Percentiles rank a stretch among this genome's conserved stretches.
phyloP scores from a whole-genome alignment of 1,139 yeast genomes.

The Starmera stellimalicola region DNA sequence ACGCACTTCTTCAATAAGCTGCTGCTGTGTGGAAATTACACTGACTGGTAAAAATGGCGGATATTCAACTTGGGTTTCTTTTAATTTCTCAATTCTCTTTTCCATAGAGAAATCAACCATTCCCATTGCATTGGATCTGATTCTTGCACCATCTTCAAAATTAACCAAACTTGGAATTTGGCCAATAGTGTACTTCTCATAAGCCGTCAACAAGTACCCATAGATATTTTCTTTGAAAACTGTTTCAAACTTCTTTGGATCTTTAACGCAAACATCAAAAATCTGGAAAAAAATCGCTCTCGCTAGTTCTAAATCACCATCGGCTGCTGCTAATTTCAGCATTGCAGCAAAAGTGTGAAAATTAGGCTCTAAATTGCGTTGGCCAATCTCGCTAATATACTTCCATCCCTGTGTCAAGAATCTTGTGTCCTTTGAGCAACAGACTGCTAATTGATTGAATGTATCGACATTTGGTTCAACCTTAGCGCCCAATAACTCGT shows the following conservation, averaged over 20 bases:
- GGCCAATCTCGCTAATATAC: slow-evolving; percentile 58
- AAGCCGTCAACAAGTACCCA: slow-evolving; percentile 47
- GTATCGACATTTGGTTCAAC: slow-evolving; percentile 39
- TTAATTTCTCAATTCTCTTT: slow-evolving; percentile 17
- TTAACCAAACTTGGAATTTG: slow-evolving; percentile 31
- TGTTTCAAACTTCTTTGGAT: slow-evolving; percentile 19
- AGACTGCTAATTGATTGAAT: slow-evolving; percentile 58
- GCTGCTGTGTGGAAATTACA: slow-evolving; percentile 29
- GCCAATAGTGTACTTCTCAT: slow-evolving; percentile 32
- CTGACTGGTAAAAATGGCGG: slow-evolving; percentile 66
- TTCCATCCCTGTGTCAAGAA: slow-evolving; percentile 64
- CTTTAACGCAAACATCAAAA: slow-evolving; percentile 24
- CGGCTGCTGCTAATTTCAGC: slow-evolving; percentile 64
- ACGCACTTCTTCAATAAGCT: slow-evolving; percentile 62
- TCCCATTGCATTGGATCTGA: slow-evolving; percentile 37
- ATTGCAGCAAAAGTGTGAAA: slow-evolving; percentile 49
- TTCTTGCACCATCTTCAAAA: slow-evolving; percentile 36
- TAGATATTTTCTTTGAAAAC: slow-evolving; percentile 30
- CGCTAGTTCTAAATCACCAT: slow-evolving; percentile 69
- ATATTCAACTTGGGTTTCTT: slow-evolving; percentile 9
- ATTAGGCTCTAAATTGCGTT: slow-evolving; percentile 28
- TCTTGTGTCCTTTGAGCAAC: slow-evolving; percentile 50
- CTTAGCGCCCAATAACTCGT: slow-evolving; percentile 50
- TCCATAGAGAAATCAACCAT: slow-evolving; percentile 26
- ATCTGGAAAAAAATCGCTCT: slow-evolving; percentile 62